phyloP scores from a whole-genome alignment of 108 stramenopile species.

The Skeletonema potamos region DNA sequence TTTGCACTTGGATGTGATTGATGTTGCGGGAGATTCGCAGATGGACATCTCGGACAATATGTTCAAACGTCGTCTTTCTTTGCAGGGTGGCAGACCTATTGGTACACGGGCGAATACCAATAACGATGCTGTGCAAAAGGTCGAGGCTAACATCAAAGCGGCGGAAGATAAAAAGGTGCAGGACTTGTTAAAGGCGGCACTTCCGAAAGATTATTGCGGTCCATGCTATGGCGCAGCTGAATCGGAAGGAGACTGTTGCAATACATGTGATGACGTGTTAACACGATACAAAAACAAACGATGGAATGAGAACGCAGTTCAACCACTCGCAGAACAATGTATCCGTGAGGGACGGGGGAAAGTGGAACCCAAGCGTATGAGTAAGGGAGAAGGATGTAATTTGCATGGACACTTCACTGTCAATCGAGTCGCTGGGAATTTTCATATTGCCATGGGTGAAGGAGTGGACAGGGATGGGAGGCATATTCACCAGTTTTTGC shows the following conservation, averaged over 20 bases:
- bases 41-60: conserved; percentile 85
- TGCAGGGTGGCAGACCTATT: conserved; percentile 22
- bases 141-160: conserved; percentile 44
- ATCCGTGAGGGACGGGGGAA: conserved; percentile 83
- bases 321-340: conserved; percentile 88
- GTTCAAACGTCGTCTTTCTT: conserved; percentile 57
- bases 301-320: conserved; percentile 77
- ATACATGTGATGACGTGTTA: conserved; percentile 77
- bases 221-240: conserved; percentile 93
- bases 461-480: conserved; percentile 91
- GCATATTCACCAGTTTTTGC: conserved; percentile 87
- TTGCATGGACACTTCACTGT: conserved; percentile 90
- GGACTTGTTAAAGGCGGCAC: conserved; percentile 27
- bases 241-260: conserved; percentile 80
- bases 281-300: conserved; percentile 65
- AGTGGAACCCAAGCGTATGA: conserved; percentile 58
- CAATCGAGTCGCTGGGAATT: conserved; percentile 96
- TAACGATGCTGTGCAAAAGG: conserved; percentile 12
- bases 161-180: conserved; percentile 49
- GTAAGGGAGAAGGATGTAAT: conserved; percentile 90
- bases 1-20: conserved; percentile 97
- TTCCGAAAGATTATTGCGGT: conserved; percentile 91
- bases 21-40: conserved; percentile 98
- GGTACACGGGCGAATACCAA: neutral
- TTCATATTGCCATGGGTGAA: conserved; percentile 98